These are phyloP conservation scores for Trichophyton benhamiae DNA, from an alignment of 2,329 filamentous ascomycete genomes.

Conservation along the genomic window DNA sequence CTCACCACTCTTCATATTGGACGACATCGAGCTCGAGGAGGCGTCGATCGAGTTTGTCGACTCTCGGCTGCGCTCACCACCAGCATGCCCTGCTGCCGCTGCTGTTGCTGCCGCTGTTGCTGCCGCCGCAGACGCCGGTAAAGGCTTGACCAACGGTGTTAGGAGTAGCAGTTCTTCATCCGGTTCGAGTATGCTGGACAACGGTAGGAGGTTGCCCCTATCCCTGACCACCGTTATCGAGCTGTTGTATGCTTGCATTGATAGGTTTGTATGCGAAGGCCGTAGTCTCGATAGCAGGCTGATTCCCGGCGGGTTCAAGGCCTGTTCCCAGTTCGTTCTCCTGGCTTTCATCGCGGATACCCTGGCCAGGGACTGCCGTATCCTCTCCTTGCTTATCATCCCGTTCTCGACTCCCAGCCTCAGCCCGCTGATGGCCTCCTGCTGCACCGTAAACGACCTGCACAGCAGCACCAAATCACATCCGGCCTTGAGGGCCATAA, in stretches of 20 bases:
- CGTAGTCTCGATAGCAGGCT: constrained; percentile 67
- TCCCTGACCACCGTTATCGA: constrained; percentile 90
- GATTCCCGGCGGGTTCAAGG: constrained; percentile 73
- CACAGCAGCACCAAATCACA: constrained; percentile 87
- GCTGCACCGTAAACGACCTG: constrained; percentile 73
- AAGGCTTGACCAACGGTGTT: constrained; percentile 77
- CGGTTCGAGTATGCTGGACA: constrained; percentile 67
- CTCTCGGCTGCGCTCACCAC: constrained; percentile 37
- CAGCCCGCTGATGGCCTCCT: constrained; percentile 81
- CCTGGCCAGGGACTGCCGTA: constrained; percentile 66
- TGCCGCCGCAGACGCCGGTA: constrained; percentile 69
- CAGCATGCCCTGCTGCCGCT: constrained; percentile 57
- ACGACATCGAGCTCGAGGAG: constrained; percentile 27
- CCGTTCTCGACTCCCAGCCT: constrained; percentile 83
- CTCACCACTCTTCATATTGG: constrained; percentile 76
- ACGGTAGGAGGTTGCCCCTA: constrained; percentile 69
- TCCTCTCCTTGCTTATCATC: constrained; percentile 68
- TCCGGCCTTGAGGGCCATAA: constrained; percentile 94
- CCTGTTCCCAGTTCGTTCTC: constrained; percentile 83
- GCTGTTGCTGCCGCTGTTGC: constrained; percentile 55
- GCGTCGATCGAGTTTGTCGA: constrained; percentile 39
- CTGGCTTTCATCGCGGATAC: constrained; percentile 70
- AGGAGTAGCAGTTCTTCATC: constrained; percentile 82
- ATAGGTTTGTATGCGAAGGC: constrained; percentile 66
- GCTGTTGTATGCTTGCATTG: constrained; percentile 74